Percentiles rank a stretch among this genome's conserved stretches.
Conservation (phyloP, 2,329 filamentous ascomycete species). For the Fusarium sp. region DNA sequence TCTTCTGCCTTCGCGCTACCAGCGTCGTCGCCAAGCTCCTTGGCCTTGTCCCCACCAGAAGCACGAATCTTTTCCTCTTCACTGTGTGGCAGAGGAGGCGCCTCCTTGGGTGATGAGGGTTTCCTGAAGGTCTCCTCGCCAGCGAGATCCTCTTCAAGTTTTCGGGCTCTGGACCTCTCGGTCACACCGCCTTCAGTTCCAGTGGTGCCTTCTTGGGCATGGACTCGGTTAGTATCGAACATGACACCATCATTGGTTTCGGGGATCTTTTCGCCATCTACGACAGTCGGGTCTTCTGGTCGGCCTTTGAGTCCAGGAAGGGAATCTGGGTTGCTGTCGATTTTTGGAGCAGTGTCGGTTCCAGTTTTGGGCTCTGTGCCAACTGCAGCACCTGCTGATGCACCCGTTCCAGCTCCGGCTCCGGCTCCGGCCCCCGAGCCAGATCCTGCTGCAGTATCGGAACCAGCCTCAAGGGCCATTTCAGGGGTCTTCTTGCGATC, state of each 20-base stretch:
- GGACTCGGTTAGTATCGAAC: conserved; percentile 82
- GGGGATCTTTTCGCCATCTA: conserved; percentile 70
- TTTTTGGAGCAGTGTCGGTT: conserved; percentile 10
- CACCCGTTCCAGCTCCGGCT: background rate
- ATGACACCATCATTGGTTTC: conserved; percentile 83
- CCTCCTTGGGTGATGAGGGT: conserved; percentile 86
- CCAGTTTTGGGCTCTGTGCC: background rate
- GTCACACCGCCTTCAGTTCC: conserved; percentile 91
- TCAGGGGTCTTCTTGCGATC: conserved; percentile 41
- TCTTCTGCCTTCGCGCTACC: conserved; percentile 14
- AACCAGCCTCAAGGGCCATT: background rate
- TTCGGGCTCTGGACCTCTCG: conserved; percentile 82
- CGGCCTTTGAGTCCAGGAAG: conserved; percentile 59
- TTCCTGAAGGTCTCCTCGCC: conserved; percentile 75
- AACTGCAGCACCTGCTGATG: background rate
- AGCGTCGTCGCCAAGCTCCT: background rate
- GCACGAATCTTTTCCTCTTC: conserved; percentile 75
- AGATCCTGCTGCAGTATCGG: conserved; percentile 10
- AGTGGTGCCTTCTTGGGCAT: conserved; percentile 84
- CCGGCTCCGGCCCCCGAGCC: conserved; percentile 7
- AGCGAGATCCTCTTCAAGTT: conserved; percentile 71
- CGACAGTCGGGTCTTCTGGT: conserved; percentile 60
- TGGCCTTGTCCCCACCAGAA: conserved; percentile 46
- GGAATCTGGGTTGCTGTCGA: conserved; percentile 48
- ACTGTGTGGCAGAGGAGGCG: conserved; percentile 80